phyloP scores from a whole-genome alignment of 345 rosid genomes.

The Limnanthes douglasii region DNA sequence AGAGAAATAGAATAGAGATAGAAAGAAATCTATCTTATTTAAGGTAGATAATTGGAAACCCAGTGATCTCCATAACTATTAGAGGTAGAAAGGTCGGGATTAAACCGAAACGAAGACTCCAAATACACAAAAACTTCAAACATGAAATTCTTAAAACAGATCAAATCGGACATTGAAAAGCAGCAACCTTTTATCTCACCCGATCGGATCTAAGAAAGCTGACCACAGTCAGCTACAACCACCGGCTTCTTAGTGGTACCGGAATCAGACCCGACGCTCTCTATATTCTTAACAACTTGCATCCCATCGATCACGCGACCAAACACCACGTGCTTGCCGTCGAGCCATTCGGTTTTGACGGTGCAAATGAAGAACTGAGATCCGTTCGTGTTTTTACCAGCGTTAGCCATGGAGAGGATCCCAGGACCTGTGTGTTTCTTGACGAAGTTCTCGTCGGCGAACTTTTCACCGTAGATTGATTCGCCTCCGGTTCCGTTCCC shows the following conservation, averaged over 20 bases:
- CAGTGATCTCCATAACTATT: no score
- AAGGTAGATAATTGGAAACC: no score
- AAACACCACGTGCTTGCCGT: slow-evolving; percentile 51
- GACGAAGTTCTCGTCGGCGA: slow-evolving; percentile 44
- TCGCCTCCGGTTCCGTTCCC: slow-evolving; percentile 57
- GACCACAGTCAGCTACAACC: slow-evolving; percentile 28
- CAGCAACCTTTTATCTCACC: no score
- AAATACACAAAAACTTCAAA: no score
- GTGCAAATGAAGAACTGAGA: slow-evolving; percentile 48
- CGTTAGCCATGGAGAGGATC: slow-evolving; percentile 44
- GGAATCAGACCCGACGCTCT: slow-evolving; percentile 35
- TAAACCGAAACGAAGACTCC: no score
- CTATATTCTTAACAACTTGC: slow-evolving; percentile 23
- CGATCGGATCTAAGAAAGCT: slow-evolving; percentile 20
- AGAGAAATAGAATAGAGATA: no score
- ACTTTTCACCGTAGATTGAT: slow-evolving; percentile 42
- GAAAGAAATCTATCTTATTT: no score
- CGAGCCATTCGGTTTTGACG: slow-evolving; percentile 37
- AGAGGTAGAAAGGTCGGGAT: no score
- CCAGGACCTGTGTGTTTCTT: slow-evolving; percentile 52
- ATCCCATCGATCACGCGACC: slow-evolving; percentile 36
- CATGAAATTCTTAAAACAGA: no score
- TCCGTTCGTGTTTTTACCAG: slow-evolving; percentile 47
- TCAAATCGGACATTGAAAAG: no score
- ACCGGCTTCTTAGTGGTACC: slow-evolving; percentile 34